A percentile compares a stretch with the other conserved stretches of the same genome.
These are phyloP conservation scores for Lignosus rhinocerotis DNA, from an alignment of 1,284 basidiomycete species.

Conservation along the genomic window DNA sequence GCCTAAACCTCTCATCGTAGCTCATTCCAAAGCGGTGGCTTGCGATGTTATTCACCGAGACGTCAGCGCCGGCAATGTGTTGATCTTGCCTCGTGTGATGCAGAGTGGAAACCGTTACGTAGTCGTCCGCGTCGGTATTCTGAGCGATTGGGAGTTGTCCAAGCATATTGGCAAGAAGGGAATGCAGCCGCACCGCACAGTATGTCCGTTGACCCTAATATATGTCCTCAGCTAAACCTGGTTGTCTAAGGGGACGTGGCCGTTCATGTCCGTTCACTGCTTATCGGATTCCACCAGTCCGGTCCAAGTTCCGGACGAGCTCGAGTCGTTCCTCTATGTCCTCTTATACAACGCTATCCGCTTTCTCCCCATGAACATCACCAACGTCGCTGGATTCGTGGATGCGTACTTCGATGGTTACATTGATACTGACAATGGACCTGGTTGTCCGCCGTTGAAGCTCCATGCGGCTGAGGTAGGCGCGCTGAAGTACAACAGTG, in stretches of 20 bases:
- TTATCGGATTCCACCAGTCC: background rate
- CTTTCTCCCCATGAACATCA: background rate
- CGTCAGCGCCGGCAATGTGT: constrained; percentile 15
- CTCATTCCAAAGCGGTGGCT: too few relatives aligned
- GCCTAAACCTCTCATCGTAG: too few relatives aligned
- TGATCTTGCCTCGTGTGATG: constrained; percentile 3
- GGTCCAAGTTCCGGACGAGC: background rate
- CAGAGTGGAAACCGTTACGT: background rate
- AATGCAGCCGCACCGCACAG: constrained; percentile 1
- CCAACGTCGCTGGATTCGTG: background rate
- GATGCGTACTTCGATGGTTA: background rate
- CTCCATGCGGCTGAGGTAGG: too few relatives aligned
- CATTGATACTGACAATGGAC: background rate
- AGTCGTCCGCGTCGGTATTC: constrained; percentile 1
- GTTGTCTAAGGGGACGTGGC: constrained; percentile 28
- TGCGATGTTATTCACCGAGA: constrained; percentile 12
- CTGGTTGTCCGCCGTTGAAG: background rate
- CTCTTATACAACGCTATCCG: background rate
- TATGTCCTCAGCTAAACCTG: too few relatives aligned
- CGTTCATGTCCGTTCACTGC: constrained; percentile 26
- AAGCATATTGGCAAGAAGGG: background rate
- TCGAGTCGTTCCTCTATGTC: background rate
- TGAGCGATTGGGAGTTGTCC: constrained; percentile 18
- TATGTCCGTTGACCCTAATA: background rate
- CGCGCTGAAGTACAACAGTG: too few relatives aligned